Evolutionary conservation across 2,329 filamentous ascomycete genomes (phyloP), one percentile per base, ranked within the genome.

Genomic region (Plectosphaerella plurivora): DNA sequence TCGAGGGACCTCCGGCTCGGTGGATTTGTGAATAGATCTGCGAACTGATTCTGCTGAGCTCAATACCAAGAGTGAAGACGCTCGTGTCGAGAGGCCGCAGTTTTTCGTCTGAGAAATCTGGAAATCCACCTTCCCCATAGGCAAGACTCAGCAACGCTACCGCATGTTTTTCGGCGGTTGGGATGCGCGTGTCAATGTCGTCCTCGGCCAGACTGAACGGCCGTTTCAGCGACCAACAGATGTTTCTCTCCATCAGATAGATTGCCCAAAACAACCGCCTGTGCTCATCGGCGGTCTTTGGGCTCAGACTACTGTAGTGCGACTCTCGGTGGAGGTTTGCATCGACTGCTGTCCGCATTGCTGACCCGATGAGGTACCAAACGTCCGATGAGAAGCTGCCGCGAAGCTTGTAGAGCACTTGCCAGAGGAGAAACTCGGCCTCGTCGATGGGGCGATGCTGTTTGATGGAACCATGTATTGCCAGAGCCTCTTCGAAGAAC

Each of bases 161-260:
- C 0, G 61, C 61, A 5, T 22, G 22, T 22, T 22, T 22, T 22
- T 5, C 22, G 44, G 69, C 60, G 5, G 64, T 58, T 0, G 71
- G 71, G 18, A 73, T 60, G 5, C 55, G 55, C 6, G 71, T 61
- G 2, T 60, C 55, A 28, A 75, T 72, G 18, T 71, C 69, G 18
- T 60, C 53, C 47, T 75, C 73, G 1, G 62, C 56, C 10, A 75
- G 70, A 1, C 71, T 68, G 53, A 72, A 72, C 1, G 72, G 72
- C 1, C 72, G 66, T 36, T 65, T 66, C 2, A 75, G 58, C 2
- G 68, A 71, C 1, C 64, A 66, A 1, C 72, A 74, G 53, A 67
- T 73, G 46, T 74, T 73, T 15, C 71, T 61, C 51, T 73, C 71
- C 11, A 73, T 66, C 12, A 73, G 62, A 51, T 74, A 74, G 55